Evolutionary conservation across 306 rosid genomes (phyloP).

Genomic region (Pterocarpus macrocarpus): DNA sequence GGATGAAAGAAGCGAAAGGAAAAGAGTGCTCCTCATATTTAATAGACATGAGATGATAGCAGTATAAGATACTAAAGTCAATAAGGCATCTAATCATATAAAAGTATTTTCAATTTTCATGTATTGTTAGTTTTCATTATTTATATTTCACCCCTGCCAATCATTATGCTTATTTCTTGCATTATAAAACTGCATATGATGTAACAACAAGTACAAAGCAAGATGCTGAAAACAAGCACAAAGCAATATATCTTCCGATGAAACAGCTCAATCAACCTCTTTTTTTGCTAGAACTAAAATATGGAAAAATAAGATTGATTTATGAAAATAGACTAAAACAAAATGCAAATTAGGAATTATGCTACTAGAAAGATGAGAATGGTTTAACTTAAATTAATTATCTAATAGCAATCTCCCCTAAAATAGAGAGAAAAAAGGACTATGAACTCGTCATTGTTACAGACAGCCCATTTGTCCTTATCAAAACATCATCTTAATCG

Average conservation of each 20-base stretch:
- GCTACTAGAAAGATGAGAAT: not conserved
- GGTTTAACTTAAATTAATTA: not conserved
- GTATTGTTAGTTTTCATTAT: not conserved
- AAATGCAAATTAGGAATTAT: not conserved
- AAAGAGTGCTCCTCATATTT: too few species aligned
- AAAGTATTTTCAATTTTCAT: too few species aligned
- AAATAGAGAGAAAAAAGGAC: not conserved
- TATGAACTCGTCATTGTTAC: not conserved
- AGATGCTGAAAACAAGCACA: not conserved
- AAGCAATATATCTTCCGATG: not conserved
- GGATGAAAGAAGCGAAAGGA: too few species aligned
- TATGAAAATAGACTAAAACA: not conserved
- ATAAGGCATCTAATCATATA: too few species aligned
- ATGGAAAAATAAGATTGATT: not conserved
- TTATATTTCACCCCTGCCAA: not conserved
- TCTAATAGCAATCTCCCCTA: not conserved
- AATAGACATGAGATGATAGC: too few species aligned
- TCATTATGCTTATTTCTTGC: not conserved
- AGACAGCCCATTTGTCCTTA: not conserved
- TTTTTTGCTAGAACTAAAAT: not conserved
- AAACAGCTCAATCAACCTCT: not conserved
- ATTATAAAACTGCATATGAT: not conserved
- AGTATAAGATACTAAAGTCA: too few species aligned
- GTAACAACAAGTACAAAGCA: not conserved
- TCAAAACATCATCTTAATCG: not conserved